phyloP scores from a whole-genome alignment of 2,329 filamentous ascomycete species.

The Neopestalotiopsis clavispora region DNA sequence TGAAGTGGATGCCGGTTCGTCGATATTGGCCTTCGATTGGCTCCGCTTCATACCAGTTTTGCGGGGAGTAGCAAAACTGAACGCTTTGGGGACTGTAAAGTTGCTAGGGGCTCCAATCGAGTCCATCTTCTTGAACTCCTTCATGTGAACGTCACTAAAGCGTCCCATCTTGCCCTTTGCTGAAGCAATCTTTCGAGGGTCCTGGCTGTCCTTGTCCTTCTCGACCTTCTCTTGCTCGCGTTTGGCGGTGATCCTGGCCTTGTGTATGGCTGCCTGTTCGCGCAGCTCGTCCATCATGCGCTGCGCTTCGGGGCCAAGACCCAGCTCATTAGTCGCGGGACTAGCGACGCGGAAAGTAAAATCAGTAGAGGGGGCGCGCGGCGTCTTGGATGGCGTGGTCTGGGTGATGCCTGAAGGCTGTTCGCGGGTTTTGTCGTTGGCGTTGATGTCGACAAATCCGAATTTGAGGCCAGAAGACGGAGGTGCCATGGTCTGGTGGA shows the following conservation, averaged over 20 bases:
- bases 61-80: conserved; percentile 51
- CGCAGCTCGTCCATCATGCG: conserved; percentile 70
- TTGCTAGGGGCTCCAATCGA: conserved; percentile 89
- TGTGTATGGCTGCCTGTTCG: conserved; percentile 73
- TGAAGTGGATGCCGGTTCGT: conserved; percentile 58
- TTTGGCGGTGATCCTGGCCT: conserved; percentile 68
- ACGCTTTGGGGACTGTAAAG: conserved; percentile 60
- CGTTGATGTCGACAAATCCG: conserved; percentile 78
- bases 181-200: conserved; percentile 74
- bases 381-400: conserved; percentile 67
- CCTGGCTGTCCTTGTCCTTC: conserved; percentile 43
- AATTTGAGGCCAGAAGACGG: conserved; percentile 81
- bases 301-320: conserved; percentile 66
- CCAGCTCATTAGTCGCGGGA: conserved; percentile 47
- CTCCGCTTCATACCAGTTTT: conserved; percentile 43
- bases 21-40: conserved; percentile 66
- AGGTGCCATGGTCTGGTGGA: conserved; percentile 75
- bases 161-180: conserved; percentile 79
- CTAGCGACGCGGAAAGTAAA: conserved; percentile 70
- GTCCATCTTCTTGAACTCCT: conserved; percentile 96
- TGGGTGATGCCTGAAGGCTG: conserved; percentile 50
- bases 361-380: conserved; percentile 53
- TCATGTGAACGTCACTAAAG: conserved; percentile 85
- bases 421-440: conserved; percentile 51
- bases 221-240: conserved; percentile 59